A percentile compares a stretch with the other conserved stretches of the same genome.
Evolutionary conservation across 805 yeast genomes (phyloP).

Genomic region (Yamadazyma takamatsuzukensis): DNA sequence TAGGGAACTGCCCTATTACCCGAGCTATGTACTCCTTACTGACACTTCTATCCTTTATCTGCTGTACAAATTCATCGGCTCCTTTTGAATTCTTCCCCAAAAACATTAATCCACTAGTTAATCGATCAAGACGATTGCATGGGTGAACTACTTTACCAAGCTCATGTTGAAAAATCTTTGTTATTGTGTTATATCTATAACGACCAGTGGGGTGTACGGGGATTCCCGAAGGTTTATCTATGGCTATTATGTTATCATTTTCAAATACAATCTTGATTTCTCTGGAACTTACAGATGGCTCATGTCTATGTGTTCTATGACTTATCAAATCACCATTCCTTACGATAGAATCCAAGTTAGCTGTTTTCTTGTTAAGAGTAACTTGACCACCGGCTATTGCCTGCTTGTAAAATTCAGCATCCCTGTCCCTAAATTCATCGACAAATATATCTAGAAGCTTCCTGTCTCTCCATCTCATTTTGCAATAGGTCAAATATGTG

Average conservation of each 20-base stretch:
- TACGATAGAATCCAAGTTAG: conserved; percentile 61
- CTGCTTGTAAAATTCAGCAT: conserved; percentile 58
- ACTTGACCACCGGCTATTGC: conserved; percentile 62
- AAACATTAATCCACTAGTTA: conserved; percentile 93
- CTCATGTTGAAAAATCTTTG: conserved; percentile 74
- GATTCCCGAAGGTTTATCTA: conserved; percentile 91
- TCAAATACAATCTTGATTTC: conserved; percentile 67
- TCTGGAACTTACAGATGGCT: conserved; percentile 70
- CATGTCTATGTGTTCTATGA: conserved; percentile 83
- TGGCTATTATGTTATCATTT: conserved; percentile 71
- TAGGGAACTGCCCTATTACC: conserved; percentile 83
- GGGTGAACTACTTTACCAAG: conserved; percentile 61
- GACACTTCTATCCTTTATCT: conserved; percentile 69
- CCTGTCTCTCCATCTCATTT: conserved; percentile 87
- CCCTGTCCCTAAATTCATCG: conserved; percentile 79
- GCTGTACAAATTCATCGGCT: conserved; percentile 72
- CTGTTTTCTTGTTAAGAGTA: conserved; percentile 61
- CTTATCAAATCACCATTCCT: conserved; percentile 79
- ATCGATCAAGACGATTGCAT: conserved; percentile 83
- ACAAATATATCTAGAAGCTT: conserved; percentile 75
- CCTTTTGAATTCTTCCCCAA: conserved; percentile 78
- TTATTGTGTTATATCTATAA: conserved; percentile 69
- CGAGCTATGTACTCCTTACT: conserved; percentile 81
- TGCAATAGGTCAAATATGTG: conserved; percentile 89
- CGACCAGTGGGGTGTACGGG: conserved; percentile 97